Base-by-base conservation (phyloP, 768 basidiomycete genomes). In the Russula virescens region DNA sequence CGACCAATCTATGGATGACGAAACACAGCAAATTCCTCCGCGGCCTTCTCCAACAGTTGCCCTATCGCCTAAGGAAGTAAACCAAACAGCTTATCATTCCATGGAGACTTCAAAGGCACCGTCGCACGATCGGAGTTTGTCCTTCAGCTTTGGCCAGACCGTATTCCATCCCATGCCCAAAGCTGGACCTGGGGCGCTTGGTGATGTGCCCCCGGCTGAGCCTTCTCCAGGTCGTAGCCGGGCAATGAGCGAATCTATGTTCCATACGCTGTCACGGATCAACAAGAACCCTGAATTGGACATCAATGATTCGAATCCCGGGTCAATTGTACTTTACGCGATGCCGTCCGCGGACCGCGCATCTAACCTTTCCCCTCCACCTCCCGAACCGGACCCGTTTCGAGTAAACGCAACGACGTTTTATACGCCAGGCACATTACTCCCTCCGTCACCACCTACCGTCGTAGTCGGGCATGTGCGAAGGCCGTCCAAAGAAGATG, bases 371-470 rank as follows among this genome's bases (percentile, higher is more conserved):
- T 63, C 62, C 16, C 58, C 62, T 18, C 38, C 62, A 68, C 62
- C 62, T 54, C 13, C 66, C 71, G 83, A 84, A 66, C 85, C 87
- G 8, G 89, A 91, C 70, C 89, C 89, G 3, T 91, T 91, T 74
- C 81, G 83, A 52, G 83, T 82, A 2, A 78, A 88, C 65, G 87
- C 88, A 21, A 85, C 78, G 34, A 88, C 89, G 0, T 91, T 89
- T 69, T 91, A 89, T 69, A 87, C 87, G 0, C 86, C 88, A 1
- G 87, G 87, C 62, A 83, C 83, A 8, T 82, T 86, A 77, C 84
- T 87, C 26, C 87, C 89, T 0, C 77, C 79, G 0, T 86, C 88
- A 0, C 87, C 89, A 50, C 71, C 63, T 2, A 23, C 62, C 10
- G 62, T 63, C n/a, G 47, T 42, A 23, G n/a, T 68, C 9, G 68